Base-by-base conservation (phyloP, 768 basidiomycete species). In the Agaricus subrufescens region DNA sequence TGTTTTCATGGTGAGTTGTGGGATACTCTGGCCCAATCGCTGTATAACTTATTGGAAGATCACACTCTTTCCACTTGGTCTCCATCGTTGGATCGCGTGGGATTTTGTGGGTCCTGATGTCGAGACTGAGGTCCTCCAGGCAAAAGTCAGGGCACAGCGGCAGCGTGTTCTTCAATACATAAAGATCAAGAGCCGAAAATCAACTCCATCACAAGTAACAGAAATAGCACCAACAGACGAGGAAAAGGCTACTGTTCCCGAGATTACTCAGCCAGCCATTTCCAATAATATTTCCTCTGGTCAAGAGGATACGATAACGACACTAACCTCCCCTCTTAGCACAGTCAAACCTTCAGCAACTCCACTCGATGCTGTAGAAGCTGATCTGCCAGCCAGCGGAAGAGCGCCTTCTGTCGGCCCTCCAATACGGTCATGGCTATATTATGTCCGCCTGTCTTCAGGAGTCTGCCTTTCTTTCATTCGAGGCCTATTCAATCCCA, bases 21-120 rank as follows among this genome's bases (percentile, higher is more conserved):
- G 11, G 34, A 34, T 34, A 8, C 11, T 11, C 34, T 6, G 3
- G 11, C 11, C 9, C 34, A 34, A 34, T 34, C 34, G 34, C 34
- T 34, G 34, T 8, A 34, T 7, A 7, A 34, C 11, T 8, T 34
- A 8, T 34, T 7, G 34, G 8, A 34, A 87, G 85, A 61, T 88
- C 14, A 84, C 84, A 0, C 71, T 89, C 14, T 89, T 89, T 63
- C 82, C 87, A 0, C 63, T 81, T 34, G 87, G 88, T 14, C 84
- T 77, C 2, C 72, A 76, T 57, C 74, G 73, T 3, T 72, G 77
- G 60, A 69, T 90, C 26, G 73, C 74, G 19, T 78, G 79, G 73
- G 89, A 91, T 64, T 90, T 80, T 59, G 71, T 70, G 12, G 86
- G 86, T 0, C 82, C 85, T 0, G 86, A 88, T 52, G 70, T 86